A percentile compares a stretch with the other conserved stretches of the same genome.
phyloP scores from a whole-genome alignment of 2,329 filamentous ascomycete species.

The Fusarium drepaniforme region DNA sequence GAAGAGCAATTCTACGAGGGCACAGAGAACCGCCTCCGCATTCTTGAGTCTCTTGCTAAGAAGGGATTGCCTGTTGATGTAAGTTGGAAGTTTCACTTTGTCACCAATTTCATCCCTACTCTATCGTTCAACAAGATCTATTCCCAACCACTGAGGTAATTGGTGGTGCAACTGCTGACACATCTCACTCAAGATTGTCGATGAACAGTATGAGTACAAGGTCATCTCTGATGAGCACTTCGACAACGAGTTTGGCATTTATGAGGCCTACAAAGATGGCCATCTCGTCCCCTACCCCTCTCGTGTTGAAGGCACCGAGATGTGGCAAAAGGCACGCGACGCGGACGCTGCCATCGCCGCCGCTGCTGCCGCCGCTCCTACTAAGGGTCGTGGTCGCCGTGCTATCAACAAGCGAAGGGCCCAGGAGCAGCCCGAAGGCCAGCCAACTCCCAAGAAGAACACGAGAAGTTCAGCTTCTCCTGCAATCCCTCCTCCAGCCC shows the following conservation, averaged over 20 bases:
- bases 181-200: conserved; percentile 50
- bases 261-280: conserved; percentile 55
- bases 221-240: conserved; percentile 58
- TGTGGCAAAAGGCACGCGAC: conserved; percentile 53
- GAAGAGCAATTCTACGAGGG: conserved; percentile 58
- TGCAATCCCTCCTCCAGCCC: conserved; percentile 43
- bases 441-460: conserved; percentile 62
- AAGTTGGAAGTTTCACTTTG: conserved; percentile 46
- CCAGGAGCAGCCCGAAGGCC: conserved; percentile 61
- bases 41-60: conserved; percentile 58
- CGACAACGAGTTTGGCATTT: conserved; percentile 57
- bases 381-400: conserved; percentile 48
- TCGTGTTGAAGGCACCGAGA: conserved; percentile 56
- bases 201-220: conserved; percentile 60
- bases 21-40: conserved; percentile 59
- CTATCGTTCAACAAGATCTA: conserved; percentile 33
- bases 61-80: conserved; percentile 62
- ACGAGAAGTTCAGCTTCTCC: conserved; percentile 49
- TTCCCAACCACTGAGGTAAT: conserved; percentile 21
- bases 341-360: conserved; percentile 53
- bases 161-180: conserved; percentile 33
- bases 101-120: conserved; percentile 20
- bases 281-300: conserved; percentile 60
- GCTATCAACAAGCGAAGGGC: conserved; percentile 63
- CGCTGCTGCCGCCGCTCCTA: conserved; percentile 42